Evolutionary conservation across 2,329 filamentous ascomycete genomes (phyloP).

Genomic region (Botryotinia globosa): DNA sequence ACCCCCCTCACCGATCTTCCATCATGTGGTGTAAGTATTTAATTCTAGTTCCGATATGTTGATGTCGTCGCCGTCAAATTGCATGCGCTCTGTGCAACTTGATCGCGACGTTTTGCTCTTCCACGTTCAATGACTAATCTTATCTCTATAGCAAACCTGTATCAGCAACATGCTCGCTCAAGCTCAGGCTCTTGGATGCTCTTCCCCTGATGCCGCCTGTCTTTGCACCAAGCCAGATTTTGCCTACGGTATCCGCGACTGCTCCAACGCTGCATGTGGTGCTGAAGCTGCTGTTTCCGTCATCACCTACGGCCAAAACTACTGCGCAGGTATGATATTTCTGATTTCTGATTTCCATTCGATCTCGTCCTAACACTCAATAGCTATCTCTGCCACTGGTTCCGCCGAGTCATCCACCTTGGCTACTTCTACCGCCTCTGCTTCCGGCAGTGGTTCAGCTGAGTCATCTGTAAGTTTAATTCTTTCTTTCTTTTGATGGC

Average conservation of each 20-base stretch:
- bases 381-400: slow-evolving; percentile 4
- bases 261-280: slow-evolving; percentile 44
- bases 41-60: background rate
- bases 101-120: background rate
- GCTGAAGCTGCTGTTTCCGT: slow-evolving; percentile 30
- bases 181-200: slow-evolving; percentile 44
- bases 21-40: slow-evolving; percentile 38
- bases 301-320: slow-evolving; percentile 34
- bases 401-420: slow-evolving; percentile 21
- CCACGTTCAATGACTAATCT: slow-evolving; percentile 24
- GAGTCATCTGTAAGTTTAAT: slow-evolving; percentile 15
- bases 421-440: slow-evolving; percentile 14
- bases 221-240: slow-evolving; percentile 46
- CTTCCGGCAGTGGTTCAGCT: slow-evolving; percentile 3
- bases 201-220: slow-evolving; percentile 40
- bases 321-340: slow-evolving; percentile 33
- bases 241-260: slow-evolving; percentile 48
- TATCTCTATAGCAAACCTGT: slow-evolving; percentile 39
- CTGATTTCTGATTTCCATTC: background rate
- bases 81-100: background rate
- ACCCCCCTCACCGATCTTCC: slow-evolving; percentile 29
- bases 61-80: background rate
- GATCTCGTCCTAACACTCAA: background rate
- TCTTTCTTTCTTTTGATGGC: background rate
- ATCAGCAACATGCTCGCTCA: slow-evolving; percentile 47